Percentiles rank a stretch among this genome's conserved stretches.
Conservation (phyloP, 352 stramenopile genomes). For the Phytophthora brassicae region DNA sequence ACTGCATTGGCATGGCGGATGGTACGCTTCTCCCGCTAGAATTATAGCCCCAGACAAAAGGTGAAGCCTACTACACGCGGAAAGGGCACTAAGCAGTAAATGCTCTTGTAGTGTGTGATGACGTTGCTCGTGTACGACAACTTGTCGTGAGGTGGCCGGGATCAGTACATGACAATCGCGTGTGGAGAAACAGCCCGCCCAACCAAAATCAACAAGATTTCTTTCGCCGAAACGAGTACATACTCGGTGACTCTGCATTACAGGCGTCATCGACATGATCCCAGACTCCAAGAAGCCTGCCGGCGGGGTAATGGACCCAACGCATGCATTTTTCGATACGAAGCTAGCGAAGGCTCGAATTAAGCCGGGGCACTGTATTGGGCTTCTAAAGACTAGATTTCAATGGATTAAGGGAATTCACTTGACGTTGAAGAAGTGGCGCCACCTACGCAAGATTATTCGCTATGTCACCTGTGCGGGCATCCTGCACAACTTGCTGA, state of each 20-base stretch:
- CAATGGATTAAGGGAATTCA: background rate
- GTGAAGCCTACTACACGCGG: constrained; percentile 3
- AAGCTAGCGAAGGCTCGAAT: background rate
- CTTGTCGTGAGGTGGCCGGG: too few species aligned
- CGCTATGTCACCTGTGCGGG: constrained; percentile 1
- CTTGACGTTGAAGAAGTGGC: constrained; percentile 2
- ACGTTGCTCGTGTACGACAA: too few species aligned
- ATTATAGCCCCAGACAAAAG: background rate
- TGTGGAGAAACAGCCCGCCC: background rate
- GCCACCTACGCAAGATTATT: too few species aligned
- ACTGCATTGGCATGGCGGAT: constrained; percentile 5
- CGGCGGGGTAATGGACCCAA: background rate
- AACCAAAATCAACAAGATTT: background rate
- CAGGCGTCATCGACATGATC: constrained; percentile 1
- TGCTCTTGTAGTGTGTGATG: too few species aligned
- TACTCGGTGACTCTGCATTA: constrained; percentile 8
- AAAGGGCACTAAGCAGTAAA: too few species aligned
- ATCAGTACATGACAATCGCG: too few species aligned
- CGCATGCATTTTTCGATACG: background rate
- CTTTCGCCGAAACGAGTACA: constrained; percentile 7
- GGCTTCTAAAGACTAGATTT: constrained; percentile 1
- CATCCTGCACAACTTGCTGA: constrained; percentile 6
- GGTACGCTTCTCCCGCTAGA: background rate
- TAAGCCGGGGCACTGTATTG: background rate
- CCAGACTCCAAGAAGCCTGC: constrained; percentile 2